Base-by-base conservation (phyloP, 2,329 filamentous ascomycete species). In the Trichoderma polysporum region DNA sequence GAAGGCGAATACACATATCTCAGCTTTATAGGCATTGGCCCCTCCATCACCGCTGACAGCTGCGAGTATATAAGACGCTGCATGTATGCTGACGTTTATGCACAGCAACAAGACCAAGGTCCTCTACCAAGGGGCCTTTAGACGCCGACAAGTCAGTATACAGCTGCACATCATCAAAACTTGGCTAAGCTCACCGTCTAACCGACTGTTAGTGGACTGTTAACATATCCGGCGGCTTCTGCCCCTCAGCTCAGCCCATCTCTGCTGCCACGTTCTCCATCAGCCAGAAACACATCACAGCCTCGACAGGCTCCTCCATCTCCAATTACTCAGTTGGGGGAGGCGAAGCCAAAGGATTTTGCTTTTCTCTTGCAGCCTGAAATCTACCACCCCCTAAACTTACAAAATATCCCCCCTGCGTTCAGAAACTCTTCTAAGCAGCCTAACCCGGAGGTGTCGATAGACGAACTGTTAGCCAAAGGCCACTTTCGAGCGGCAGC, bases 401-500 rank as follows among this genome's bases (percentile, higher is more conserved):
- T 85, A 17, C 83, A 88, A 52, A 83, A 84, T 69, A 78, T 89
- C 13, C 87, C 88, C 0, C 74, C 81, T 0, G 80, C 92, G 3
- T 94, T 97, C 76, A 88, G 91, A 68, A 86, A 86, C 70, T 86
- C 91, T 0, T 78, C 87, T 22, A 83, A 89, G 69, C 87, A 89
- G 70, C 89, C 92, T 1, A 76, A 83, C 1, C 80, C 87, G 0
- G 84, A 87, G 31, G 87, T 90, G 0, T 82, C 91, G 0, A 85
- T 97, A 33, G 81, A 87, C 19, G 83, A 85, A 2, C 86, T 97
- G 3, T 81, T 97, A 7, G 79, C 85, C 0, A 80, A 83, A 2
- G 92, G 93, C 58, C 90, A 95, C 76, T 97, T 94, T 79, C 88
- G 94, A 68, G 87, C 89, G 17, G 92, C 92, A 8, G 93, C 93